Evolutionary conservation across 306 rosid genomes (phyloP), one percentile per base, ranked within the genome.

Genomic region (Cicer judaicum): DNA sequence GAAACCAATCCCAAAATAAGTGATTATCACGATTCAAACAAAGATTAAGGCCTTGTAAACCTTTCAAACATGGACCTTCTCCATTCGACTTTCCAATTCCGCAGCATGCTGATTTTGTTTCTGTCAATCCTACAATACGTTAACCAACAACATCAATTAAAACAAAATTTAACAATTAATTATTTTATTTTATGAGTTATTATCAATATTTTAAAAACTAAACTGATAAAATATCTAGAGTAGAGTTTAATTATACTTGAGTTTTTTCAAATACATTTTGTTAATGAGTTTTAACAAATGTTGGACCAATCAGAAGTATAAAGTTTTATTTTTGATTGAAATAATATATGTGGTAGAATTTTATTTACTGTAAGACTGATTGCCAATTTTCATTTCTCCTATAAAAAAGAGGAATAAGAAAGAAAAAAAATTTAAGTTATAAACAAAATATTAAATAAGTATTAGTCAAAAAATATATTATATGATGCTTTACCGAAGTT

Each of bases 1-100:
- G 92, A 69, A 67, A 82, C 81, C 68, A 70, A 80, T 90, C 92
- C 96, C 96, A 86, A 52, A 90, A 90, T 55, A 90, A 68, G 60
- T 62, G 4, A 29, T 15, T 53, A 0, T 4, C 12, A 4, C 89
- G 85, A 16, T 81, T 48, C 1, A 0, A 0, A 8, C 96, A 90
- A 7, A 84, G n/a, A 4, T 0, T 29, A 29, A 29, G 34, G 5
- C 5, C 34, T 13, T 1, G 88, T 52, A 10, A 2, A 6, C 46
- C 2, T 38, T 49, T 49, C 0, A 46, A 2, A 61, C 92, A 88
- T 72, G 76, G 74, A 5, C 6, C 19, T 1, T 70, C 21, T 34
- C 87, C 92, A 24, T 84, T 83, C 2, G 77, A 52, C 4, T 8
- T 63, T 10, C 88, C 90, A 55, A 6, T 43, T 64, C 92, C 92